Conservation (phyloP, 345 rosid species). For the Gossypium rotundifolium region DNA sequence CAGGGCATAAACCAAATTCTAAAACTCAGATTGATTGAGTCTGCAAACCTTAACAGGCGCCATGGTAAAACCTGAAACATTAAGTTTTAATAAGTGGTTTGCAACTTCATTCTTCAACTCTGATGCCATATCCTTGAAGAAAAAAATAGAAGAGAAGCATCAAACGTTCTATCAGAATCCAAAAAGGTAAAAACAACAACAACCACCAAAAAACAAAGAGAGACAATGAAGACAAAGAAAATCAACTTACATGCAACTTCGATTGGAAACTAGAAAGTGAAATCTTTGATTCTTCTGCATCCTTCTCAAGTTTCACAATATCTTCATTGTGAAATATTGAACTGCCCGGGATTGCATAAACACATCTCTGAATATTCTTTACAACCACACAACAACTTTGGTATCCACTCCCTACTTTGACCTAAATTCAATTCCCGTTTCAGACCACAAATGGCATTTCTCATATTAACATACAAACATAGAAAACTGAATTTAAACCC, state of each 20-base stretch:
- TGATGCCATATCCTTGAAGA: slow-evolving; percentile 58
- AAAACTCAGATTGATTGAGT: slow-evolving; percentile 13
- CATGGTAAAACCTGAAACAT: slow-evolving; percentile 82
- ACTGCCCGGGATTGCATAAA: slow-evolving; percentile 74
- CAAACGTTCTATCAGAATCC: not conserved
- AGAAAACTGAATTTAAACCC: not conserved
- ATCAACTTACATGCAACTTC: slow-evolving; percentile 66
- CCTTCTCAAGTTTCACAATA: slow-evolving; percentile 64
- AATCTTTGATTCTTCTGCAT: slow-evolving; percentile 54
- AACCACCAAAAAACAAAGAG: not conserved
- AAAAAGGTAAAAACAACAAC: slow-evolving; percentile 8
- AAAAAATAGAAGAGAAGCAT: slow-evolving; percentile 11
- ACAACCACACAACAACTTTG: slow-evolving; percentile 86
- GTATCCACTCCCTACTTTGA: slow-evolving; percentile 63
- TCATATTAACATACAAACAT: not conserved
- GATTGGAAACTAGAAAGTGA: slow-evolving; percentile 46
- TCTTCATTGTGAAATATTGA: slow-evolving; percentile 56
- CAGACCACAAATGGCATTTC: not conserved
- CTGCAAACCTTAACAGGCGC: slow-evolving; percentile 73
- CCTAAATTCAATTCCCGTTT: slow-evolving; percentile 38
- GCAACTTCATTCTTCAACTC: slow-evolving; percentile 72
- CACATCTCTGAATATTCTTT: slow-evolving; percentile 79
- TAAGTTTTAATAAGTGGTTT: slow-evolving; percentile 53
- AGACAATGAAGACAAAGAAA: not conserved
- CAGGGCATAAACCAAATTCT: not conserved